phyloP scores from a whole-genome alignment of 73 alveolate species.

The Uronychia setigera region DNA sequence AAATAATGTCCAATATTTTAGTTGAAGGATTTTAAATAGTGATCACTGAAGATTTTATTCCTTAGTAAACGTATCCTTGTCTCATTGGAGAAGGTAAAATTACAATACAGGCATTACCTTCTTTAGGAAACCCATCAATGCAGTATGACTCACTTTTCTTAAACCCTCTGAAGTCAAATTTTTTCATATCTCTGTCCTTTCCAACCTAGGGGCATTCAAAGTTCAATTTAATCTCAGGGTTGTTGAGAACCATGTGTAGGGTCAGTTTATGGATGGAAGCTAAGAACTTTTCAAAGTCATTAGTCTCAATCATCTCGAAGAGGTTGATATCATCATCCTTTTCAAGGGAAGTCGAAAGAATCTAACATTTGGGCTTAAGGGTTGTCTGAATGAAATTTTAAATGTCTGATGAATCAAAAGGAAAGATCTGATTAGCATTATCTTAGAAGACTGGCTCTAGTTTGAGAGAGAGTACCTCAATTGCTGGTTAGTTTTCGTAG shows the following conservation, averaged over 20 bases:
- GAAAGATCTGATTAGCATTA: slow-evolving; percentile 9
- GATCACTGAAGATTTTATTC: slow-evolving; percentile 43
- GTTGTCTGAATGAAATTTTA: no score
- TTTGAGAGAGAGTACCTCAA: slow-evolving; percentile 13
- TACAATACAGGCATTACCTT: slow-evolving; percentile 41
- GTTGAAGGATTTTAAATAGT: slow-evolving; percentile 2
- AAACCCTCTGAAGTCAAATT: slow-evolving; percentile 43
- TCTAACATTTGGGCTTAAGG: no score
- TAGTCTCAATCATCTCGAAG: slow-evolving; percentile 19
- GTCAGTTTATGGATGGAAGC: slow-evolving; percentile 13
- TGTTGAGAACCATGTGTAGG: slow-evolving; percentile 44
- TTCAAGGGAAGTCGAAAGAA: no score
- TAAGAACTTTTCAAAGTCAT: slow-evolving; percentile 18
- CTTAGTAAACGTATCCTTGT: slow-evolving; percentile 41
- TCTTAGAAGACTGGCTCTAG: slow-evolving; percentile 28
- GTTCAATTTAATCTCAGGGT: slow-evolving; percentile 30
- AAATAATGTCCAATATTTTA: slow-evolving; percentile 18
- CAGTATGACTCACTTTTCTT: slow-evolving; percentile 33
- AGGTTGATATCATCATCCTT: slow-evolving; percentile 34
- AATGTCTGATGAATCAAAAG: no score
- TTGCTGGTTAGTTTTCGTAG: neutral
- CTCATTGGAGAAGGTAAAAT: slow-evolving; percentile 45
- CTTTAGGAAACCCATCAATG: slow-evolving; percentile 53
- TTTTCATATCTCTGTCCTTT: slow-evolving; percentile 11
- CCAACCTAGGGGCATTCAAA: slow-evolving; percentile 11